Percentiles rank a stretch among this genome's conserved stretches.
These are phyloP conservation scores for Lepidopterella palustris DNA, from an alignment of 495 filamentous ascomycete genomes.

Conservation along the genomic window DNA sequence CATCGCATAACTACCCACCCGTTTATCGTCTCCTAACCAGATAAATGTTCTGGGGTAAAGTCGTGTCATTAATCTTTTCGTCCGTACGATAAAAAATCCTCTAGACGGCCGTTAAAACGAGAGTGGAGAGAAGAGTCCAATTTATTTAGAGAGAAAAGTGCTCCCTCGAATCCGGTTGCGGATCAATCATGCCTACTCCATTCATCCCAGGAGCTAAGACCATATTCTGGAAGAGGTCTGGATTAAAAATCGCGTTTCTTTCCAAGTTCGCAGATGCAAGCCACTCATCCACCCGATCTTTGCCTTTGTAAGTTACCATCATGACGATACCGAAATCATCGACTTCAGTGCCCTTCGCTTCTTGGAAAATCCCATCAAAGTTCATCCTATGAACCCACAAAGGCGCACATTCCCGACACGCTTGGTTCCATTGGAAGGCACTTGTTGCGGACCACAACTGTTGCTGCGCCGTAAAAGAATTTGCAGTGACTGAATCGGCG, in stretches of 20 bases:
- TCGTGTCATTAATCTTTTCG: too few relatives aligned
- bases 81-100: too few relatives aligned
- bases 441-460: slow-evolving; percentile 37
- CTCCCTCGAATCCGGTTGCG: too few relatives aligned
- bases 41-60: too few relatives aligned
- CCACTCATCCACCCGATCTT: slow-evolving; percentile 18
- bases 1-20: too few relatives aligned
- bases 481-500: slow-evolving; percentile 22
- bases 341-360: slow-evolving; percentile 10
- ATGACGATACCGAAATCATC: slow-evolving; percentile 24
- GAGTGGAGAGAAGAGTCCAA: too few relatives aligned
- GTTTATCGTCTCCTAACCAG: too few relatives aligned
- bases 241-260: slow-evolving; percentile 2
- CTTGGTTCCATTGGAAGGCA: slow-evolving; percentile 28
- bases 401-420: background rate
- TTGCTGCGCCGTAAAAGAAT: slow-evolving; percentile 39
- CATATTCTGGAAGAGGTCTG: slow-evolving; percentile 5
- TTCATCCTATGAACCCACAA: slow-evolving; percentile 19
- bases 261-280: background rate
- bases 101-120: too few relatives aligned
- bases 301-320: slow-evolving; percentile 21
- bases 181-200: too few relatives aligned
- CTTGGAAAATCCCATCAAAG: slow-evolving; percentile 11
- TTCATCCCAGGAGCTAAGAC: background rate
- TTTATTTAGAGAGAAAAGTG: too few relatives aligned